Evolutionary conservation across 495 filamentous ascomycete species (phyloP).

Genomic region (Lasiosphaeriaceae sp.): DNA sequence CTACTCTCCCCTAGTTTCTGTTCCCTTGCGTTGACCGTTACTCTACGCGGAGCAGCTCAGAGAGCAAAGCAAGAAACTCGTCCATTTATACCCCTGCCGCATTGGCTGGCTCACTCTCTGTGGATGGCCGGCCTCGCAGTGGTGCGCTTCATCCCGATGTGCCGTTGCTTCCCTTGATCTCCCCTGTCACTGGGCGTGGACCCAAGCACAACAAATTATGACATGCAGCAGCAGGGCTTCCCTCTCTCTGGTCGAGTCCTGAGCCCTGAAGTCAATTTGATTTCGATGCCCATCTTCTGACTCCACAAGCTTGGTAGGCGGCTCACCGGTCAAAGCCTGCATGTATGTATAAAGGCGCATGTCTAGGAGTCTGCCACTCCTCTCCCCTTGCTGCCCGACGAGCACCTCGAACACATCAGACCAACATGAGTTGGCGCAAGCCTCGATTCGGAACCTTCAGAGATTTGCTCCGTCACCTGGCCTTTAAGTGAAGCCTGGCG

Average conservation of each 20-base stretch:
- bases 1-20: background rate
- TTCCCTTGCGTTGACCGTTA: background rate
- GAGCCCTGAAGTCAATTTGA: background rate
- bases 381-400: constrained; percentile 34
- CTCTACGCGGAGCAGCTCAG: background rate
- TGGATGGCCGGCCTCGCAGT: constrained; percentile 10
- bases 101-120: constrained; percentile 5
- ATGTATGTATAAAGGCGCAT: constrained; percentile 18
- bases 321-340: constrained; percentile 9
- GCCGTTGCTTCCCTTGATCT: constrained; percentile 13
- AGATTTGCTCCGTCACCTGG: constrained; percentile 12
- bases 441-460: constrained; percentile 6
- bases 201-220: constrained; percentile 19
- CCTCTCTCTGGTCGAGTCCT: constrained; percentile 8
- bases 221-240: constrained; percentile 28
- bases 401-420: constrained; percentile 17
- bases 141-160: constrained; percentile 8
- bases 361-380: constrained; percentile 11
- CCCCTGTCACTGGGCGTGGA: constrained; percentile 10
- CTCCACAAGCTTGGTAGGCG: constrained; percentile 19
- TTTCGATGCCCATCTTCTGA: constrained; percentile 13
- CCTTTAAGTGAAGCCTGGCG: constrained; percentile 12
- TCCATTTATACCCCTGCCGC: constrained; percentile 19
- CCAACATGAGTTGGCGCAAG: constrained; percentile 27
- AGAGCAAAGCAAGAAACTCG: constrained; percentile 5